A percentile compares a stretch with the other conserved stretches of the same genome.
Conservation (phyloP, 148 eudicot genomes). For the Vaccinium myrtillus region DNA sequence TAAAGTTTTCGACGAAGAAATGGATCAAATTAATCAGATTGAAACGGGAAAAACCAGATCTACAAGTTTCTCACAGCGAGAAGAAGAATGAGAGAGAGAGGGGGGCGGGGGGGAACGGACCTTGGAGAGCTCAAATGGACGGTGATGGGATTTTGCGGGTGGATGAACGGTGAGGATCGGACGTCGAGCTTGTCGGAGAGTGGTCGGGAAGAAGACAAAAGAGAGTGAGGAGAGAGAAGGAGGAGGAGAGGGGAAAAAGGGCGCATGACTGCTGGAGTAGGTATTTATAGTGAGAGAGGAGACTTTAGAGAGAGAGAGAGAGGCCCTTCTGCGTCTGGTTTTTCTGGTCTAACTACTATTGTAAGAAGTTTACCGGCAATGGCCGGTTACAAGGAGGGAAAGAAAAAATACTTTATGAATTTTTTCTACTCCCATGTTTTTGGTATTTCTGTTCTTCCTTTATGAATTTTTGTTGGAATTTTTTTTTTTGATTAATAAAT, state of each 20-base stretch:
- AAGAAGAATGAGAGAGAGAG: not conserved
- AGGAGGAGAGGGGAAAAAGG: conserved; percentile 37
- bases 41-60: conserved; percentile 20
- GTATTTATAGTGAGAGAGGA: conserved; percentile 37
- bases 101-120: not conserved
- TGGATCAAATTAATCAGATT: not conserved
- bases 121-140: conserved; percentile 15
- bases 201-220: not conserved
- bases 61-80: not conserved
- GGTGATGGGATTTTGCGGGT: not conserved
- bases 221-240: not conserved
- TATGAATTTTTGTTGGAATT: not conserved
- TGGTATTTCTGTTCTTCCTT: too few species aligned
- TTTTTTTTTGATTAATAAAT: not conserved
- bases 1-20: not conserved
- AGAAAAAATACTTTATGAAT: not conserved
- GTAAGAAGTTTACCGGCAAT: conserved; percentile 15
- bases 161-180: not conserved
- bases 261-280: conserved; percentile 16
- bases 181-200: conserved; percentile 15
- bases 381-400: conserved; percentile 8
- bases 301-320: conserved; percentile 12
- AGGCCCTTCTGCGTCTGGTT: conserved; percentile 14
- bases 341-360: not conserved
- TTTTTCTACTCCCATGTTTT: not conserved